Conservation (phyloP, 2,329 filamentous ascomycete genomes). For the Stromatinia cepivora region DNA sequence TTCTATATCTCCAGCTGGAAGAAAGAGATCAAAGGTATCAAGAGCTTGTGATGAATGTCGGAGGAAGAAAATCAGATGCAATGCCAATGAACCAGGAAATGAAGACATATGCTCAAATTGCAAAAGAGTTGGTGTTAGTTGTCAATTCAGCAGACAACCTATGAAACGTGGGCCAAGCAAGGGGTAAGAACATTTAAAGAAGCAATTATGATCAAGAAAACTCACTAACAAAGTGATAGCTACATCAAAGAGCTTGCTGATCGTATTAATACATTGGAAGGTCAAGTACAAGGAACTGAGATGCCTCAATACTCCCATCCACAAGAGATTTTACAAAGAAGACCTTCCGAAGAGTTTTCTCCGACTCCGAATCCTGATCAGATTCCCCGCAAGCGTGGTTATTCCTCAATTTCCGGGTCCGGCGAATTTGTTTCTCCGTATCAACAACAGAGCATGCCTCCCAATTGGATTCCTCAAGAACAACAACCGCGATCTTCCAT, state of each 20-base stretch:
- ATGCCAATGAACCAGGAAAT: conserved; percentile 72
- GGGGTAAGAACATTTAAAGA: conserved; percentile 55
- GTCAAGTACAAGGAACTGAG: conserved; percentile 58
- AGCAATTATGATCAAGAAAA: conserved; percentile 20
- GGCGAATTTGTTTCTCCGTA: conserved; percentile 43
- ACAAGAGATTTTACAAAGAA: conserved; percentile 43
- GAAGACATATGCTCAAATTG: conserved; percentile 80
- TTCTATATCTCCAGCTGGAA: conserved; percentile 52
- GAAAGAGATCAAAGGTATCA: conserved; percentile 83
- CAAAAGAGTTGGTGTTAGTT: conserved; percentile 70
- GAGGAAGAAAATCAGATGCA: conserved; percentile 87
- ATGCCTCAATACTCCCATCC: conserved; percentile 45
- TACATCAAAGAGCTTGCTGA: conserved; percentile 93
- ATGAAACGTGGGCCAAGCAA: conserved; percentile 89
- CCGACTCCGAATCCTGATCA: conserved; percentile 49
- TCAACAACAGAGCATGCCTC: conserved; percentile 37
- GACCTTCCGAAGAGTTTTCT: conserved; percentile 53
- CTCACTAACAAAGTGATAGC: conserved; percentile 45
- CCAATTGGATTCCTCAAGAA: conserved; percentile 34
- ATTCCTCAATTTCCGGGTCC: conserved; percentile 50
- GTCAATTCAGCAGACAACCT: conserved; percentile 82
- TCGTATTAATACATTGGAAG: conserved; percentile 78
- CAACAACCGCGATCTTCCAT: conserved; percentile 29
- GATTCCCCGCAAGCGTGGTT: conserved; percentile 48
- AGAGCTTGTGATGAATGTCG: conserved; percentile 87